These are phyloP conservation scores for Daldinia bambusicola DNA, from an alignment of 495 filamentous ascomycete species.

Conservation along the genomic window DNA sequence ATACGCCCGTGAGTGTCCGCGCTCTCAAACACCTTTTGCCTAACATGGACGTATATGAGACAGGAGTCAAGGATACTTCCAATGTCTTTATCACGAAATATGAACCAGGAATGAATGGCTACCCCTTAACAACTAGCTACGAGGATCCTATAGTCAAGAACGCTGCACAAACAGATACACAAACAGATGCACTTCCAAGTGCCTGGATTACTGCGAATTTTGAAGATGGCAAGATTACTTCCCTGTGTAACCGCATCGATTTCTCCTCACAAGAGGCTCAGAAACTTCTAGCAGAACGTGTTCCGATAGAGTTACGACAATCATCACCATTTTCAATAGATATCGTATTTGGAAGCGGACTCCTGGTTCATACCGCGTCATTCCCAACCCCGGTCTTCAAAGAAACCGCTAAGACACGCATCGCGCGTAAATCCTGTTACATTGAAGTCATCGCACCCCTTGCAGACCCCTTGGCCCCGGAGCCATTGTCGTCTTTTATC, in stretches of 20 bases:
- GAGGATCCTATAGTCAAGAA: neutral
- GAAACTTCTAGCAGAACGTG: conserved; percentile 45
- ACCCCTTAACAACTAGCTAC: conserved; percentile 19
- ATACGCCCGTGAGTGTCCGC: conserved; percentile 9
- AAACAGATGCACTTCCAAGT: neutral
- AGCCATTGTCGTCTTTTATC: conserved; percentile 38
- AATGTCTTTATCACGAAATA: conserved; percentile 51
- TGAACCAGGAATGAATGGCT: conserved; percentile 27
- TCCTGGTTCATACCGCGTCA: conserved; percentile 40
- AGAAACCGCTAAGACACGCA: conserved; percentile 49
- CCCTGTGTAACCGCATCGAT: conserved; percentile 47
- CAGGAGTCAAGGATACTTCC: conserved; percentile 39
- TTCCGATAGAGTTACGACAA: conserved; percentile 47
- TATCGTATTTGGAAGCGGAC: conserved; percentile 43
- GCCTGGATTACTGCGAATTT: conserved; percentile 31
- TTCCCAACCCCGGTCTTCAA: conserved; percentile 57
- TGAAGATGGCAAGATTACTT: conserved; percentile 20
- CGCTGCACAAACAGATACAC: neutral
- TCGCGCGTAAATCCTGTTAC: conserved; percentile 60
- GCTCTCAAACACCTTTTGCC: conserved; percentile 34
- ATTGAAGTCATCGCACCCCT: conserved; percentile 57
- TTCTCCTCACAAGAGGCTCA: conserved; percentile 43
- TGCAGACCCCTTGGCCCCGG: conserved; percentile 43
- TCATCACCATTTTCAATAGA: conserved; percentile 49
- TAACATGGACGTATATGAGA: conserved; percentile 41